A percentile compares a stretch with the other conserved stretches of the same genome.
phyloP scores from a whole-genome alignment of 1,284 basidiomycete genomes.

The Termitomyces sp. region DNA sequence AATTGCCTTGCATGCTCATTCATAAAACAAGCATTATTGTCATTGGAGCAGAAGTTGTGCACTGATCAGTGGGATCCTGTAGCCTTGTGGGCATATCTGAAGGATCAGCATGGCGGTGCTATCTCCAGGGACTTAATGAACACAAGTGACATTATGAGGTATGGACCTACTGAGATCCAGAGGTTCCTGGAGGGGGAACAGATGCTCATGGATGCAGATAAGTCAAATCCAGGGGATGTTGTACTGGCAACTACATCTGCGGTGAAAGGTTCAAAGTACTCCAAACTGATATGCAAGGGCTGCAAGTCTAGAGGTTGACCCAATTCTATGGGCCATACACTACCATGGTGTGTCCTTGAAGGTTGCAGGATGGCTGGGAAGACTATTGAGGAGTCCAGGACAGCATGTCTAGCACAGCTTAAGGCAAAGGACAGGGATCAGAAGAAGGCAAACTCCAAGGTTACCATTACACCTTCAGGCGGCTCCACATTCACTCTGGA shows the following conservation, averaged over 20 bases:
- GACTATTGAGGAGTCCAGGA: conserved; percentile 15
- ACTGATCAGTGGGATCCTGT: neutral
- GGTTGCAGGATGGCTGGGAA: conserved; percentile 19
- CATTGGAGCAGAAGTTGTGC: neutral
- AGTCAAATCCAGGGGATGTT: neutral
- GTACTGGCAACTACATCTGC: neutral
- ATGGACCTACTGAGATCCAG: neutral
- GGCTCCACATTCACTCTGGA: neutral
- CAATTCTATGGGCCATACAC: no score
- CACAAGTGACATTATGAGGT: neutral
- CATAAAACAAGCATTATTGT: neutral
- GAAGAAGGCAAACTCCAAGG: neutral
- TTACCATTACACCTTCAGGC: neutral
- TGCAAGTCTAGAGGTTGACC: conserved; percentile 9
- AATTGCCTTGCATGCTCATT: neutral
- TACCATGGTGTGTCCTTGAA: no score
- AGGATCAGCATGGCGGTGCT: neutral
- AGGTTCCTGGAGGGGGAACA: neutral
- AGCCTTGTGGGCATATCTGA: neutral
- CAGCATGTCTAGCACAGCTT: neutral
- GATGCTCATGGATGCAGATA: neutral
- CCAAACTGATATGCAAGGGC: conserved; percentile 7
- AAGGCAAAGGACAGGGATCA: neutral
- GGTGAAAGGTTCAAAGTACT: neutral
- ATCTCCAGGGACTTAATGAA: neutral